Conservation (phyloP, 257 asterid genomes). For the Capsicum pubescens region DNA sequence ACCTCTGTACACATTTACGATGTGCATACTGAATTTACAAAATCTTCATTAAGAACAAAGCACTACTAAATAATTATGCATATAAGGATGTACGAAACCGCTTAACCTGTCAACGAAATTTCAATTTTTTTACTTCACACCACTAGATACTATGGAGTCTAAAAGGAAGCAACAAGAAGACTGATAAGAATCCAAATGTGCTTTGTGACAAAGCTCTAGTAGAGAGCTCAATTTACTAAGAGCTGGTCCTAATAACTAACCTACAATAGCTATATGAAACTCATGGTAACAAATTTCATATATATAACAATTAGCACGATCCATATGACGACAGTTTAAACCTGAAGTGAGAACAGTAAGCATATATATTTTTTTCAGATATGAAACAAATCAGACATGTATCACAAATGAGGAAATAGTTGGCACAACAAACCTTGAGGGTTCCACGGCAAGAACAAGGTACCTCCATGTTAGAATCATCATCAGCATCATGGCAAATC, state of each 20-base stretch:
- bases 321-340: not conserved
- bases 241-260: not conserved
- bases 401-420: conserved; percentile 10
- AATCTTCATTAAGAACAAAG: not conserved
- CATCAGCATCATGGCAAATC: conserved; percentile 90
- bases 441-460: conserved; percentile 93
- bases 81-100: not conserved
- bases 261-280: not conserved
- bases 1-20: conserved; percentile 76
- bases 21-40: conserved; percentile 68
- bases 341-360: not conserved
- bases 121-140: too few species aligned
- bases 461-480: conserved; percentile 75
- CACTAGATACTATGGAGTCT: too few species aligned
- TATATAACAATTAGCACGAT: not conserved
- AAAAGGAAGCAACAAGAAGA: too few species aligned
- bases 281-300: not conserved
- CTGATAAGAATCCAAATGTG: too few species aligned
- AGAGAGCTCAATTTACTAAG: too few species aligned
- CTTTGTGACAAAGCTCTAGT: too few species aligned
- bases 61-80: not conserved
- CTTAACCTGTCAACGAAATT: not conserved
- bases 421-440: conserved; percentile 63
- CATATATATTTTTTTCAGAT: not conserved
- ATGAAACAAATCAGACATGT: not conserved